Evolutionary conservation across 1,139 yeast species (phyloP), one percentile per base, ranked within the genome.

Genomic region (Hemisphaericaspora subhashii): DNA sequence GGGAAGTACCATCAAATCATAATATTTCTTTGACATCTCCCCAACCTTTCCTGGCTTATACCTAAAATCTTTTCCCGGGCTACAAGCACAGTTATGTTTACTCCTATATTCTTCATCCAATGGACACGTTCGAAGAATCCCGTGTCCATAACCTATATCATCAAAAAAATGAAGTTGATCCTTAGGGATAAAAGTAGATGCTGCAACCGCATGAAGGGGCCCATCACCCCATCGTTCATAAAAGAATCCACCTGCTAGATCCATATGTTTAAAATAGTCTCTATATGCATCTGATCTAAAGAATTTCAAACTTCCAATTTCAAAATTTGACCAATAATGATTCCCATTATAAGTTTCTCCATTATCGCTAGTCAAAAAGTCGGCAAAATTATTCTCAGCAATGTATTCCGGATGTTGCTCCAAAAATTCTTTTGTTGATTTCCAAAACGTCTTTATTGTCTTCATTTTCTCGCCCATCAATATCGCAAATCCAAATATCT

Each of bases 141-240:
- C 81, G 77, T 87, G 96, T 63, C 61, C 82, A 65, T 87, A 87
- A 2, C 95, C 95, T 26, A 87, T 77, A 50, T 86, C 87, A 38
- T 77, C 83, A 57, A 87, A 87, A 67, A 76, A 86, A 58, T 86
- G 94, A 37, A 87, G 66, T 54, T 83, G 74, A 42, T 73, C 72
- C 51, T 72, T 75, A 44, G 82, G 76, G 47, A 86, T 61, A 57
- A 87, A 73, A 40, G 84, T 66, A 0, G 94, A 72, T 1, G 88
- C 92, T 1, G 90, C 89, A 46, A 87, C 77, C 3, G 95, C 81
- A 62, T 87, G 96, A 16, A 87, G 79, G 3, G 96, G 96, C 0
- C 96, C 96, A 61, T 88, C 96, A 24, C 96, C 96, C 96, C 96
- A 88, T 58, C 96, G 74, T 59, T 88, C 96, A 60, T 88, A 88